A percentile compares a stretch with the other conserved stretches of the same genome.
Conservation (phyloP, 1,284 basidiomycete genomes). For the Flammula alnicola region DNA sequence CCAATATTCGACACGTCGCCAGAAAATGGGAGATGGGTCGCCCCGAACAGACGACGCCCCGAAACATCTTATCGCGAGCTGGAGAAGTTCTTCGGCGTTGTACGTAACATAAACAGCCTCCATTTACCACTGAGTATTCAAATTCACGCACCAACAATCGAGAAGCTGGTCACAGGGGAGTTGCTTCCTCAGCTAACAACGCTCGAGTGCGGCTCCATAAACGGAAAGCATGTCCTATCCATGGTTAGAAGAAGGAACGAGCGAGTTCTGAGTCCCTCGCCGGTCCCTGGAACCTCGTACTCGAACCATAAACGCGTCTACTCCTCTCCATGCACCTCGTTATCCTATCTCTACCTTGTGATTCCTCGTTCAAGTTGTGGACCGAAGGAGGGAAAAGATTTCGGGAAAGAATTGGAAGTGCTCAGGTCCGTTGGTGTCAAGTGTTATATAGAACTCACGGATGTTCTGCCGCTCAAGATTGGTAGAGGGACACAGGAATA, state of each 20-base stretch:
- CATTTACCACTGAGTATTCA: not conserved
- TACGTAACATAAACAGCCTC: not conserved
- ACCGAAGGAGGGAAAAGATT: too few species aligned
- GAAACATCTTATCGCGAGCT: not conserved
- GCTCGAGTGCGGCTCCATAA: not conserved
- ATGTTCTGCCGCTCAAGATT: too few species aligned
- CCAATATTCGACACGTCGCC: not conserved
- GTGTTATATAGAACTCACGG: too few species aligned
- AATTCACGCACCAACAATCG: not conserved
- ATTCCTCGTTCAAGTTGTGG: too few species aligned
- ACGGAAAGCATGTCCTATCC: not conserved
- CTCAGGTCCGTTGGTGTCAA: too few species aligned
- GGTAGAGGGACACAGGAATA: too few species aligned
- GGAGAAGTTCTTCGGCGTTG: not conserved
- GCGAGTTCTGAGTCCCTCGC: too few species aligned
- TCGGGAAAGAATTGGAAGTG: too few species aligned
- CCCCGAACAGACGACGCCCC: not conserved
- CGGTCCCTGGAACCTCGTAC: too few species aligned
- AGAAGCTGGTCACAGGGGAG: not conserved
- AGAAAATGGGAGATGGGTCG: not conserved
- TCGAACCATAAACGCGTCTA: too few species aligned
- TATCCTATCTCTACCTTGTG: too few species aligned
- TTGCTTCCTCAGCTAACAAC: not conserved
- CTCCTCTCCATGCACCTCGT: too few species aligned
- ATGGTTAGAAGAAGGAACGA: not conserved